Percentiles rank a stretch among this genome's conserved stretches.
Conservation (phyloP, 768 basidiomycete genomes). For the Naganishia vishniacii region DNA sequence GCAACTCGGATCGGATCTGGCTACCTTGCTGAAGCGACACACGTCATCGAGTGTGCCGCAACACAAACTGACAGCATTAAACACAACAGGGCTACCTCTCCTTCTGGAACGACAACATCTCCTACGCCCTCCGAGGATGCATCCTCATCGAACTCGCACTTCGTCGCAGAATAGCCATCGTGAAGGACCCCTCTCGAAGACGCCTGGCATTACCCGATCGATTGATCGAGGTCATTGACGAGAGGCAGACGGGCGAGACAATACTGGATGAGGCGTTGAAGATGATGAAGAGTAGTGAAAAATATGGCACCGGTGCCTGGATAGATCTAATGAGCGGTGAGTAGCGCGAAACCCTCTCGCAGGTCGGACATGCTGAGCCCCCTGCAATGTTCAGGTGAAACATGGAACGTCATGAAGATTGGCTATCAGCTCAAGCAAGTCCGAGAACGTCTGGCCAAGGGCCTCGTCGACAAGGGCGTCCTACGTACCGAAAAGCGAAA, state of each 20-base stretch:
- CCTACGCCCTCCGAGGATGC: constrained; percentile 95
- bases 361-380: background rate
- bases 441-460: constrained; percentile 91
- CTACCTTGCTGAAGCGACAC: too few species aligned
- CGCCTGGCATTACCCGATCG: constrained; percentile 72
- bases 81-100: constrained; percentile 92
- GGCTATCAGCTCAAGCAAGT: constrained; percentile 98
- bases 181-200: constrained; percentile 72
- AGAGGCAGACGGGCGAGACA: constrained; percentile 88
- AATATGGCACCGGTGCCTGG: constrained; percentile 82
- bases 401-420: constrained; percentile 99
- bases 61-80: too few species aligned
- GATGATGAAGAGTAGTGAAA: constrained; percentile 81
- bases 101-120: constrained; percentile 99
- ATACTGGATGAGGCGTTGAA: constrained; percentile 90
- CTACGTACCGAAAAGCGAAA: constrained; percentile 99
- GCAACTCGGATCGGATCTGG: too few species aligned
- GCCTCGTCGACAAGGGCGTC: constrained; percentile 95
- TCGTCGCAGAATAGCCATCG: constrained; percentile 85
- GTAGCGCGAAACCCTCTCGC: constrained; percentile 40
- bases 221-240: constrained; percentile 83
- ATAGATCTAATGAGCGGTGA: constrained; percentile 87
- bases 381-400: constrained; percentile 67
- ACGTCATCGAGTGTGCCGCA: background rate
- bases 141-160: constrained; percentile 95